Conservation (phyloP, 768 basidiomycete species). For the Termitomyces titanicus region DNA sequence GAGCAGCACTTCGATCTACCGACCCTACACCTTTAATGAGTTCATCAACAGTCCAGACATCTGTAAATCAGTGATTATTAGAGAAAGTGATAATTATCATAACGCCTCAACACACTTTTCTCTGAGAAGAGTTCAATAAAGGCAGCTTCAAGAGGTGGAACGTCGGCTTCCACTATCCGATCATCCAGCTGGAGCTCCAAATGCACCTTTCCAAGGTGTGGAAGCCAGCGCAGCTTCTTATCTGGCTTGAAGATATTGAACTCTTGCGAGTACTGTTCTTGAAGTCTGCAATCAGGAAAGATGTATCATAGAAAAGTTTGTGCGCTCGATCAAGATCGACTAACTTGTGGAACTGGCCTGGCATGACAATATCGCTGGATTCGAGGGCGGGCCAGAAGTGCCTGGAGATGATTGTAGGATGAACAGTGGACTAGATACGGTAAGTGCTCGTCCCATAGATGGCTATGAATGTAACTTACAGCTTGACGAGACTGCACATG, state of each 20-base stretch:
- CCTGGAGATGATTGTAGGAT: conserved; percentile 88
- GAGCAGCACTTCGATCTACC: conserved; percentile 57
- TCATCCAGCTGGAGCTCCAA: conserved; percentile 83
- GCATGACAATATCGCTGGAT: conserved; percentile 69
- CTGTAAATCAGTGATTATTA: conserved; percentile 30
- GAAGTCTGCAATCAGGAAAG: conserved; percentile 44
- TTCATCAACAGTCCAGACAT: conserved; percentile 68
- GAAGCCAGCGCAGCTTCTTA: conserved; percentile 86
- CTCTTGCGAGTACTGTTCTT: conserved; percentile 71
- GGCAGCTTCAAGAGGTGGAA: conserved; percentile 86
- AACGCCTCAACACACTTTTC: conserved; percentile 40
- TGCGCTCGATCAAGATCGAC: conserved; percentile 19
- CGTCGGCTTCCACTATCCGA: conserved; percentile 69
- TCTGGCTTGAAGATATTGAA: conserved; percentile 89
- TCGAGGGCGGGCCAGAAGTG: conserved; percentile 95
- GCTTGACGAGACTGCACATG: conserved; percentile 73
- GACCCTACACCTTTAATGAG: conserved; percentile 61
- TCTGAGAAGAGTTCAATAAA: conserved; percentile 84
- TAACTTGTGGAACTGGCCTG: conserved; percentile 80
- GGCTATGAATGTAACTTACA: conserved; percentile 36
- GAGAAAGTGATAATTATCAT: background rate
- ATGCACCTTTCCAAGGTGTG: conserved; percentile 82
- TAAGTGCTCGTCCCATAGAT: background rate
- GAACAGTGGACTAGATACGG: conserved; percentile 56
- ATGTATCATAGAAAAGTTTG: background rate